A percentile compares a stretch with the other conserved stretches of the same genome.
These are phyloP conservation scores for Incumbomyces lentus DNA, from an alignment of 2,329 filamentous ascomycete species.

Conservation along the genomic window DNA sequence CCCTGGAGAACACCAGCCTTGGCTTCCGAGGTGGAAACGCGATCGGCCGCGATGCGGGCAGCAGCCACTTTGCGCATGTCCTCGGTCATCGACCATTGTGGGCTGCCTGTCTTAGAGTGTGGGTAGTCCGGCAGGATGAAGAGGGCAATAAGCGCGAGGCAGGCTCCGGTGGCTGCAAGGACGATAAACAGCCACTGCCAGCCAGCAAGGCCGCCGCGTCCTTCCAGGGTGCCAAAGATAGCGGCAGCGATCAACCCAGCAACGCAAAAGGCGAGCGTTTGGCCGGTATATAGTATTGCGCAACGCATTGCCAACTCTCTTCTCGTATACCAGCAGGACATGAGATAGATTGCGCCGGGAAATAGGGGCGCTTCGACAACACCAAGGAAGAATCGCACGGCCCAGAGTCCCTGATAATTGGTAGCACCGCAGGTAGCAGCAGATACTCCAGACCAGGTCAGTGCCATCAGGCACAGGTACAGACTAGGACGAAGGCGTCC, in stretches of 20 bases:
- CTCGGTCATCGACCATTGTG: constrained; percentile 19
- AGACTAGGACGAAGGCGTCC: constrained; percentile 28
- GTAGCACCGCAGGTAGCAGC: constrained; percentile 22
- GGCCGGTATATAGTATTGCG: constrained; percentile 40
- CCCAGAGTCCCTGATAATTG: constrained; percentile 5
- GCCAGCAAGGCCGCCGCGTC: constrained; percentile 28
- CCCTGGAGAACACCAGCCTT: constrained; percentile 28
- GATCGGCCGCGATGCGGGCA: constrained; percentile 1
- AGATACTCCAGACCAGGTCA: constrained; percentile 26
- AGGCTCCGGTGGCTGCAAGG: constrained; percentile 30
- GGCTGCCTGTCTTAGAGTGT: constrained; percentile 28
- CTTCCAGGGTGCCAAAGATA: constrained; percentile 29
- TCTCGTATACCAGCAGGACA: constrained; percentile 46
- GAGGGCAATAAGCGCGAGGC: constrained; percentile 33
- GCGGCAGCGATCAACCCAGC: constrained; percentile 39
- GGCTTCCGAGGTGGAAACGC: neutral
- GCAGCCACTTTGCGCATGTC: neutral
- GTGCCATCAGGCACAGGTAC: constrained; percentile 32
- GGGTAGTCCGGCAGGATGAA: constrained; percentile 28
- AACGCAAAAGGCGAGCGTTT: constrained; percentile 37
- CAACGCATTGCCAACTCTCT: constrained; percentile 46
- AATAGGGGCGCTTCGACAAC: constrained; percentile 29
- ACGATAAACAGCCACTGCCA: constrained; percentile 25
- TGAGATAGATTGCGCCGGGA: constrained; percentile 26
- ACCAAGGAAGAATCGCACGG: constrained; percentile 34